Conservation (phyloP, 495 filamentous ascomycete species). For the Hyaloscypha finlandica region DNA sequence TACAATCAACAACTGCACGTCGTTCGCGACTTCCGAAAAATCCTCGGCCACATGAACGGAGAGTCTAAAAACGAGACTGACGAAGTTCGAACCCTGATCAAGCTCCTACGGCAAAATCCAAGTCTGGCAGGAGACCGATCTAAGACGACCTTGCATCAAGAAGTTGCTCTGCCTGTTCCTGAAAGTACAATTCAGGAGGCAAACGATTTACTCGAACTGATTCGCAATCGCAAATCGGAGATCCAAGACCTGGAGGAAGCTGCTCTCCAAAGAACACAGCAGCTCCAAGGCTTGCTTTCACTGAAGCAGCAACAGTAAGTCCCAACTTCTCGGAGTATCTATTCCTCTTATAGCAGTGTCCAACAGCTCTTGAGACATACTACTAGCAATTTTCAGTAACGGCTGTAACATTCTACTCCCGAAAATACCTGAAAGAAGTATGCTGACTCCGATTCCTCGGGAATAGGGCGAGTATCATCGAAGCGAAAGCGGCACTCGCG, state of each 20-base stretch:
- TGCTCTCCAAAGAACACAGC: neutral
- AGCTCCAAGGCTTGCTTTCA: constrained; percentile 9
- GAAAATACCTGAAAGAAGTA: too few species aligned
- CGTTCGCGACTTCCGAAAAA: constrained; percentile 56
- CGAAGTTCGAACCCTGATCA: constrained; percentile 10
- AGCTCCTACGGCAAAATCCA: constrained; percentile 9
- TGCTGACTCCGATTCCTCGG: too few species aligned
- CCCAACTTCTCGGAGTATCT: too few species aligned
- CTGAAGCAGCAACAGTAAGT: constrained; percentile 25
- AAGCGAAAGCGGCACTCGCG: constrained; percentile 15
- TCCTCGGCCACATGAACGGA: constrained; percentile 16
- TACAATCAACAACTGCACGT: constrained; percentile 57
- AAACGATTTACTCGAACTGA: constrained; percentile 19
- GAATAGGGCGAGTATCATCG: constrained; percentile 17
- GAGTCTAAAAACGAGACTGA: constrained; percentile 23
- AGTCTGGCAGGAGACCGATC: neutral
- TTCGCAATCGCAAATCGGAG: constrained; percentile 14
- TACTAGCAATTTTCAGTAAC: too few species aligned
- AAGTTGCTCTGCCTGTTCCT: constrained; percentile 5
- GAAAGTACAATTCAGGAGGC: constrained; percentile 19
- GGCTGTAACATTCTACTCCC: too few species aligned
- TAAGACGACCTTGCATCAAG: neutral
- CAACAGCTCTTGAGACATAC: too few species aligned
- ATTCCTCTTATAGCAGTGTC: too few species aligned
- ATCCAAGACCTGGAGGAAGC: constrained; percentile 17